Evolutionary conservation across 108 stramenopile genomes (phyloP), one percentile per base, ranked within the genome.

Genomic region (Skeletonema costatum): DNA sequence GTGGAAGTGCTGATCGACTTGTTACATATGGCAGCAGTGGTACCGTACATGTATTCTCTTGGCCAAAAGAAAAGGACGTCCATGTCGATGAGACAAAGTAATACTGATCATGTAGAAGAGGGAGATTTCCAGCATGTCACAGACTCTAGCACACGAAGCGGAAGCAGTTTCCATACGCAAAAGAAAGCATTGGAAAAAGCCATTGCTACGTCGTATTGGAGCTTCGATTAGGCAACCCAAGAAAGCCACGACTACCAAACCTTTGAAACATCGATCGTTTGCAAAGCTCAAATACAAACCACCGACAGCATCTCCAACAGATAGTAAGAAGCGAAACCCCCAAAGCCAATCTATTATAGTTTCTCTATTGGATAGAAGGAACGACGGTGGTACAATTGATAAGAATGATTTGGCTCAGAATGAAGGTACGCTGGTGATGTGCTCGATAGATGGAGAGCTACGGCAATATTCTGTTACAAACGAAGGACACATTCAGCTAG

Each of bases 31-130:
- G 81, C 16, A 82, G 75, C 36, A 82, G 75, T 48, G 74, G 74
- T 1, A 82, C 81, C 56, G 70, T 81, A 64, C 78, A 80, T 58
- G 66, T 80, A 10, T 80, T 80, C 42, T 66, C 66, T 38, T 80
- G 78, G 71, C 48, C 70, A 38, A 74, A 74, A 25, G 32, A 74
- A 48, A 56, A 60, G 13, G 56, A 72, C n/a, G 78, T 63, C 17
- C 56, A 68, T 14, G 66, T 19, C 17, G 60, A 51, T 62, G 71
- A 64, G 8, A 60, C 56, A 32, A 32, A 48, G 32, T 21, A 73
- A 66, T 59, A 71, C 63, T 50, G 42, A 44, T 1, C 13, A 44
- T 9, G 4, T 16, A 14, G 44, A 46, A 46, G 44, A 46, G 16
- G 44, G 14, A n/a, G 44, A n/a, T 46, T 80, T 80, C 73, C 68